Percentiles rank a stretch among this genome's conserved stretches.
Evolutionary conservation across 495 filamentous ascomycete genomes (phyloP).

Genomic region (Penicillium ochrochloron): DNA sequence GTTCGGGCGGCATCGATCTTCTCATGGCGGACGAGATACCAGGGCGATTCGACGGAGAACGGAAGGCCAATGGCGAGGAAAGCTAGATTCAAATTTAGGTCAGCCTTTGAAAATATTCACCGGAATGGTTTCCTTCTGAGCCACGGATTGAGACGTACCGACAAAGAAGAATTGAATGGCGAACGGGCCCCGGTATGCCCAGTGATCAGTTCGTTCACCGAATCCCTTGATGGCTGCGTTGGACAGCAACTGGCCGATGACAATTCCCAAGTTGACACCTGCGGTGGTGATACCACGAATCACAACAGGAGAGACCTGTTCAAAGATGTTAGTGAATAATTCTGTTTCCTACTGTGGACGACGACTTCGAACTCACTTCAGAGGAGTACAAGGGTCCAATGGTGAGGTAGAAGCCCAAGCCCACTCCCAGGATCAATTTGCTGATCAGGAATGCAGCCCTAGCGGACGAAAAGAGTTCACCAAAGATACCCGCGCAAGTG

Average conservation of each 20-base stretch:
- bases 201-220: background rate
- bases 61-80: background rate
- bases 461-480: background rate
- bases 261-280: background rate
- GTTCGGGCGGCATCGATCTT: background rate
- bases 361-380: background rate
- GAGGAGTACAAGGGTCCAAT: background rate
- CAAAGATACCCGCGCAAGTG: background rate
- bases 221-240: conserved; percentile 1
- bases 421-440: conserved; percentile 1
- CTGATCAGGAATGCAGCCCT: background rate
- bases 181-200: background rate
- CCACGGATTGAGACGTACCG: background rate
- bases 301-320: background rate
- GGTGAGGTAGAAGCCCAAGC: background rate
- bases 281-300: background rate
- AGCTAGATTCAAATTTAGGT: background rate
- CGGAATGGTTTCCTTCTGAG: no score
- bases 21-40: background rate
- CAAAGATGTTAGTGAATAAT: background rate
- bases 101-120: background rate
- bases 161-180: background rate
- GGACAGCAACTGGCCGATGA: background rate
- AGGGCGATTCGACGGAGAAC: background rate
- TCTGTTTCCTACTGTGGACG: background rate